phyloP scores from a whole-genome alignment of 202 grass and related monocot species.

The Digitaria exilis region DNA sequence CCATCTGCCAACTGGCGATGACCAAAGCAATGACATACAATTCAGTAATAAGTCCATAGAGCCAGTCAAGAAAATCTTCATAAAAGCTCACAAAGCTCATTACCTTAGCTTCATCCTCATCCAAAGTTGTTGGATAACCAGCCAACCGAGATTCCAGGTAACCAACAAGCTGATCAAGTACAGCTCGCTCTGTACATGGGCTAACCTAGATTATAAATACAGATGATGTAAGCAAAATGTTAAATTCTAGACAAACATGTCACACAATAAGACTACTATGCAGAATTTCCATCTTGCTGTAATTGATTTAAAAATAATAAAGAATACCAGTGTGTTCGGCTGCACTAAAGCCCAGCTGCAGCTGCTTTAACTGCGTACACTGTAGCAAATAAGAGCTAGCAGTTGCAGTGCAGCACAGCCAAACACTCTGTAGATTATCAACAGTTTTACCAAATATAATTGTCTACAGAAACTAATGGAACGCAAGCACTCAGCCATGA shows the following conservation, averaged over 20 bases:
- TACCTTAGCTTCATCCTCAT: constrained; percentile 92
- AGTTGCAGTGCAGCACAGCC: no score
- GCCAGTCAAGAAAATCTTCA: constrained; percentile 22
- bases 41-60: constrained; percentile 35
- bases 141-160: constrained; percentile 91
- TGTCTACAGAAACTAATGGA: no score
- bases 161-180: constrained; percentile 90
- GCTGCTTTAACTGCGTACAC: no score
- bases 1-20: constrained; percentile 66
- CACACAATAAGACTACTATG: constrained; percentile 1
- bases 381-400: no score
- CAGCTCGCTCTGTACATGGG: constrained; percentile 90
- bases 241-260: background rate
- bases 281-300: background rate
- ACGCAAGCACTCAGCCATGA: no score
- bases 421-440: no score
- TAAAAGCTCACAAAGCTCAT: constrained; percentile 27
- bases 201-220: constrained; percentile 57
- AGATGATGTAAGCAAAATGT: constrained; percentile 20
- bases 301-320: constrained; percentile 8
- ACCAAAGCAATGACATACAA: constrained; percentile 26
- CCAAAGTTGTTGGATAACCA: constrained; percentile 79
- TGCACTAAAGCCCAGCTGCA: no score
- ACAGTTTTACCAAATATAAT: no score
- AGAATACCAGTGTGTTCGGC: no score